Base-by-base conservation (phyloP, 1,139 yeast genomes). In the Pichia sp. region DNA sequence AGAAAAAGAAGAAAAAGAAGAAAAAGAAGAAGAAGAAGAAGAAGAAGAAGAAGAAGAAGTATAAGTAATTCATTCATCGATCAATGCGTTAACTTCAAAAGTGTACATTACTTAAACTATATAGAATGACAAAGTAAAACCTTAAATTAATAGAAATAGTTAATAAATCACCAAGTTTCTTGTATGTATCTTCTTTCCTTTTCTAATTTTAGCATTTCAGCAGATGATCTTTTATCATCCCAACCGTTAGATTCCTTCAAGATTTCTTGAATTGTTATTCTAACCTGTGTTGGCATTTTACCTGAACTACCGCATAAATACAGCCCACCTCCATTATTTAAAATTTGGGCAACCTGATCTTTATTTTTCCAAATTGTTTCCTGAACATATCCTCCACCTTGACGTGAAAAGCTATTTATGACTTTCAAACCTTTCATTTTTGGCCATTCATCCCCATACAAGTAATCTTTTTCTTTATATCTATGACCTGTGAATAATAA, bases 281-380 rank as follows among this genome's bases (percentile, higher is more conserved):
- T 71, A 1, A 92, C 95, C 62, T 92, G 94, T 36, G 82, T 75
- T 0, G 99, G 98, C 98, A 92, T 94, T 54, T 80, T 79, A 0
- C 98, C 98, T 34, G 95, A 82, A 13, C 96, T 83, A 0, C 98
- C 97, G 70, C 98, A 90, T 3, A 92, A 72, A 62, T 83, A 89
- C 7, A 89, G 67, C 0, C 87, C 94, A 20, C 71, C 62, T 40
- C 75, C 60, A n/a, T 80, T 69, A 3, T 77, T 63, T 9, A 89
- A 63, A 45, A 82, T 63, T 9, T 79, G 73, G 1, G 74, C 77
- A 2, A 89, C 66, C 25, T 69, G 46, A 3, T 69, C 63, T 30
- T 72, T 70, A 43, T 81, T 65, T 26, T 69, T 67, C 68, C 76
- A 83, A 39, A 89, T 59, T 39, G 72, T 71, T 59, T 87, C 86